Base-by-base conservation (phyloP, 1,284 basidiomycete species). In the Ganoderma sinense region DNA sequence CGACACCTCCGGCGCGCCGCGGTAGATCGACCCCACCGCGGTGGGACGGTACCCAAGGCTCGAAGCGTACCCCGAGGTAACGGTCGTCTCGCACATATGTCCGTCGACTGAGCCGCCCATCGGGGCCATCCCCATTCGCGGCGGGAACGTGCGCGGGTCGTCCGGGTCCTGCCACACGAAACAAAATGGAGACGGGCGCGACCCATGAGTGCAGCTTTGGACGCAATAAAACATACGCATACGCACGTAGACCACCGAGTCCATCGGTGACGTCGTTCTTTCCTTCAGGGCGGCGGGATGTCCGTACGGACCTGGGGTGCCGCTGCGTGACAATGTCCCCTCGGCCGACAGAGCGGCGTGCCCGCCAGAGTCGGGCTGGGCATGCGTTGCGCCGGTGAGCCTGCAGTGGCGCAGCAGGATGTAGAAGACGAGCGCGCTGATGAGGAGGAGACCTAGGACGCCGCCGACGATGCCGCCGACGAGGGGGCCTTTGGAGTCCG, bases 381-480 rank as follows among this genome's bases (percentile, higher is more conserved):
- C 29, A 13, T 33, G 29, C 4, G 26, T 26, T 13, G 51, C 26
- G 11, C 51, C 16, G 29, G 53, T 20, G 29, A 56, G 31, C 29
- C 53, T 18, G 16, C 53, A 29, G 53, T 56, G 53, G 53, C 53
- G 45, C 20, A 48, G 45, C 7, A 48, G n/a, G 45, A 13, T 23
- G 45, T 23, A 48, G 45, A 23, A 29, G 36, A 41, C 63, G 51
- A 64, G 33, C 1, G 26, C 39, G 33, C 63, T 53, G n/a, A 64
- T 6, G 36, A 64, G 39, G 53, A 64, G 45, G 45, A 48, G 45
- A 4, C 63, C 63, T 14, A 64, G 8, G 51, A 64, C 26, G 63
- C 63, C 53, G 18, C 63, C 63, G 18, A 64, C 51, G 51, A 64
- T 36, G 31, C 63, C 63, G 23, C 51, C 63, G 8, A 64, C 63